These are phyloP conservation scores for Hyaloperonospora arabidopsidis DNA, from an alignment of 352 stramenopile genomes.

Conservation along the genomic window DNA sequence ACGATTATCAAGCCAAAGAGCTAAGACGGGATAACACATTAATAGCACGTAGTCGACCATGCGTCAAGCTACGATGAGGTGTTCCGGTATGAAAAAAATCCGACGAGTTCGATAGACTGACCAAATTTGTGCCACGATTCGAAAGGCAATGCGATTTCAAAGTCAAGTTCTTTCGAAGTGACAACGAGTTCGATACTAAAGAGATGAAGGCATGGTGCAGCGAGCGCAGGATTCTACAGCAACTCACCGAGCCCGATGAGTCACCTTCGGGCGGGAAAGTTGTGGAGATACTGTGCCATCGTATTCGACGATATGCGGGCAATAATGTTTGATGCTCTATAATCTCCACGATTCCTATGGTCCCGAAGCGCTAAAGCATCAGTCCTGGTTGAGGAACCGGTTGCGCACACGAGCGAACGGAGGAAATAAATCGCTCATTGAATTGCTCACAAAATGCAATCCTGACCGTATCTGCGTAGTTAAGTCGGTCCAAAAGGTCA, in stretches of 20 bases:
- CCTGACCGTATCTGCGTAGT: neutral
- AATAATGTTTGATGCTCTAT: neutral
- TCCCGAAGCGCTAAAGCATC: neutral
- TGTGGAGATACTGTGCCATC: neutral
- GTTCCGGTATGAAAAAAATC: neutral
- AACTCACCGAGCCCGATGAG: neutral
- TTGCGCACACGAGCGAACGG: neutral
- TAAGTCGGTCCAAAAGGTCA: neutral
- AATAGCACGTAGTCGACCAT: neutral
- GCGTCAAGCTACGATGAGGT: neutral
- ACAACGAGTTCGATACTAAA: neutral
- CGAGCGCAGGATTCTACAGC: neutral
- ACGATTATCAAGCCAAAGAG: neutral
- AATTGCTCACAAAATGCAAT: neutral
- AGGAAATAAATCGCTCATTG: neutral
- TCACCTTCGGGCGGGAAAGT: neutral
- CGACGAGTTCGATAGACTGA: neutral
- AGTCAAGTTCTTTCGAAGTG: neutral
- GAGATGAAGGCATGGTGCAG: neutral
- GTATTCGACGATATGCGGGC: neutral
- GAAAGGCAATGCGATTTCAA: neutral
- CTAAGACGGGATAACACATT: neutral
- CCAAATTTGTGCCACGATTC: neutral
- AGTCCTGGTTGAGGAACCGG: neutral
- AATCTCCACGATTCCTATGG: neutral